Evolutionary conservation across 257 asterid genomes (phyloP).

Genomic region (Capsicum baccatum): DNA sequence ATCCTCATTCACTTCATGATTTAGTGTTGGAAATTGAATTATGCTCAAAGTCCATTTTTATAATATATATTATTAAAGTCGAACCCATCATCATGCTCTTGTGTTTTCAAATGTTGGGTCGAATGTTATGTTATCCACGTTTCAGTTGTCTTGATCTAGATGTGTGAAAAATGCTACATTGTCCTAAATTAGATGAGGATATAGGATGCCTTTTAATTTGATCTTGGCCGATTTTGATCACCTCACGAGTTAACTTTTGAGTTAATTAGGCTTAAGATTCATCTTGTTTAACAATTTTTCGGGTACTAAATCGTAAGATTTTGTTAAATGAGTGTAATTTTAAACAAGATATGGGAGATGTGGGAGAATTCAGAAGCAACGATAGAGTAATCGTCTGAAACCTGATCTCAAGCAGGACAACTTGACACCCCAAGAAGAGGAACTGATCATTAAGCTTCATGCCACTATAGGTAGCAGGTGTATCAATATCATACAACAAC

Average conservation of each 20-base stretch:
- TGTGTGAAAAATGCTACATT: background rate
- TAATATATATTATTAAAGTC: background rate
- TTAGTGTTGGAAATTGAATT: background rate
- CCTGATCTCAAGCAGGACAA: slow-evolving; percentile 52
- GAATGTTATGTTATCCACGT: background rate
- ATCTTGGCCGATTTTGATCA: too few relatives aligned
- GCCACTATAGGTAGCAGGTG: slow-evolving; percentile 91
- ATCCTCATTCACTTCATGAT: background rate
- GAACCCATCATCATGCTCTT: background rate
- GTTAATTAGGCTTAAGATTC: background rate
- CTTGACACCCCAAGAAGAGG: slow-evolving; percentile 87
- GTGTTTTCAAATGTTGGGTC: background rate
- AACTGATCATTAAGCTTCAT: slow-evolving; percentile 81
- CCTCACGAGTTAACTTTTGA: background rate
- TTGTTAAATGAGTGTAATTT: background rate
- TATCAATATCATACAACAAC: background rate
- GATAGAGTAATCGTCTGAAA: slow-evolving; percentile 45
- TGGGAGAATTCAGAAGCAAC: slow-evolving; percentile 59
- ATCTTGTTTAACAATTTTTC: background rate
- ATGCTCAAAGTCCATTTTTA: background rate
- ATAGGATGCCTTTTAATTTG: background rate
- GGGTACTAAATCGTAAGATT: background rate
- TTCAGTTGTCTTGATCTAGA: background rate
- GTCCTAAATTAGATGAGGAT: background rate
- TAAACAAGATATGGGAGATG: slow-evolving; percentile 57